Conservation (phyloP, 1,284 basidiomycete species). For the Afroboletus lepidellus region DNA sequence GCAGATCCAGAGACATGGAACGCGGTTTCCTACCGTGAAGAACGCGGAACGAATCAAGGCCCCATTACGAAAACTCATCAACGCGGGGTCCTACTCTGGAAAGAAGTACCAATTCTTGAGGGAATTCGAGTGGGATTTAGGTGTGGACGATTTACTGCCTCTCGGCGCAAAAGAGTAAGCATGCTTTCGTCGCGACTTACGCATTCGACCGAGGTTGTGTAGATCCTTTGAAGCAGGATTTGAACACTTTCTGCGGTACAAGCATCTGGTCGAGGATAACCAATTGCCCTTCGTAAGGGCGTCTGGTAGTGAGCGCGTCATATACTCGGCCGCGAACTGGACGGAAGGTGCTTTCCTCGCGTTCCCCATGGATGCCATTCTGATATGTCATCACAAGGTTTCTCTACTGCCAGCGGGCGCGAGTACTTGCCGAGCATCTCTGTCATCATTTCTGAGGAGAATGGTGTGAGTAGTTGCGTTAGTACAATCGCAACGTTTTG, state of each 20-base stretch:
- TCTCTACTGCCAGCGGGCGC: conserved; percentile 45
- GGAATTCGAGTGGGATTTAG: conserved; percentile 62
- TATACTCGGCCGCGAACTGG: conserved; percentile 72
- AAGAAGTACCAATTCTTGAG: conserved; percentile 58
- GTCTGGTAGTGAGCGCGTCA: conserved; percentile 58
- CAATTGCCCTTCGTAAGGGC: conserved; percentile 67
- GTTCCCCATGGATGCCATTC: neutral
- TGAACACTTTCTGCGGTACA: conserved; percentile 52
- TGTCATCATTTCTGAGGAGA: conserved; percentile 57
- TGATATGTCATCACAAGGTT: conserved; percentile 42
- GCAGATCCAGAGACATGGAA: conserved; percentile 84
- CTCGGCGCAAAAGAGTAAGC: conserved; percentile 72
- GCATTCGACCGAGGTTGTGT: neutral
- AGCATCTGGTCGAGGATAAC: conserved; percentile 41
- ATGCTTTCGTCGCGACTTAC: too few relatives aligned
- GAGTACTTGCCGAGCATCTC: conserved; percentile 44
- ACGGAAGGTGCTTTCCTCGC: conserved; percentile 46
- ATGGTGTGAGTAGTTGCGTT: conserved; percentile 40
- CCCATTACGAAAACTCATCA: conserved; percentile 53
- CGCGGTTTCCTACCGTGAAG: conserved; percentile 69
- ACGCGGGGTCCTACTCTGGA: conserved; percentile 44
- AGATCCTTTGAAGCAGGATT: conserved; percentile 54
- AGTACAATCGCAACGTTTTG: neutral
- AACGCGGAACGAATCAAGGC: conserved; percentile 46
- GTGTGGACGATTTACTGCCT: conserved; percentile 58